Evolutionary conservation across 176 grass and related monocot species (phyloP).

Genomic region (Oryza punctata): DNA sequence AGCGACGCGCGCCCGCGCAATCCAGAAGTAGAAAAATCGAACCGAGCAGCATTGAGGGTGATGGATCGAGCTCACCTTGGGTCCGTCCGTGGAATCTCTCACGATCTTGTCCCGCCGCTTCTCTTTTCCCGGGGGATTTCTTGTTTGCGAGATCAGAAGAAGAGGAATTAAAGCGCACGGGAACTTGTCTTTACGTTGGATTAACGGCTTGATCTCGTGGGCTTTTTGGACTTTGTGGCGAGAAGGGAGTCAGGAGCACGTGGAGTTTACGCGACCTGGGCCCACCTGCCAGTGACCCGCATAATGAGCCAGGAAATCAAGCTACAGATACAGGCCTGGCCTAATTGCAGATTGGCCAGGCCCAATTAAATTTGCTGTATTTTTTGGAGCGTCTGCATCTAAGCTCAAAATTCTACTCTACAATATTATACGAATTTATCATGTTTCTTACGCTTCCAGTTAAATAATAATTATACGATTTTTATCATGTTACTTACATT

Average conservation of each 20-base stretch:
- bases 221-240: neutral
- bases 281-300: neutral
- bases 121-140: neutral
- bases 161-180: slow-evolving; percentile 2
- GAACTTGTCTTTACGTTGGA: slow-evolving; percentile 33
- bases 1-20: no score
- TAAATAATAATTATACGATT: no score
- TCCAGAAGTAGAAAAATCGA: neutral
- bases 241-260: neutral
- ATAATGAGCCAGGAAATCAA: no score
- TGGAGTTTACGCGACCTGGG: neutral
- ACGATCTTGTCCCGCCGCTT: neutral
- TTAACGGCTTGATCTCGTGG: slow-evolving; percentile 19
- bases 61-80: slow-evolving; percentile 37
- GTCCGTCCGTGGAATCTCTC: neutral
- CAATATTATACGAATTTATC: no score
- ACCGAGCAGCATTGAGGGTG: neutral
- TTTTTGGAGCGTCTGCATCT: no score
- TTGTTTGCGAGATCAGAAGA: slow-evolving; percentile 6
- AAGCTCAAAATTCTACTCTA: no score
- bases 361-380: no score
- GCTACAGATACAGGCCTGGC: no score
- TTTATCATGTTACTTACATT: no score
- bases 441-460: no score
- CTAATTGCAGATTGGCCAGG: no score